Conservation (phyloP, 73 alveolate genomes). For the Effrenium voratum region DNA sequence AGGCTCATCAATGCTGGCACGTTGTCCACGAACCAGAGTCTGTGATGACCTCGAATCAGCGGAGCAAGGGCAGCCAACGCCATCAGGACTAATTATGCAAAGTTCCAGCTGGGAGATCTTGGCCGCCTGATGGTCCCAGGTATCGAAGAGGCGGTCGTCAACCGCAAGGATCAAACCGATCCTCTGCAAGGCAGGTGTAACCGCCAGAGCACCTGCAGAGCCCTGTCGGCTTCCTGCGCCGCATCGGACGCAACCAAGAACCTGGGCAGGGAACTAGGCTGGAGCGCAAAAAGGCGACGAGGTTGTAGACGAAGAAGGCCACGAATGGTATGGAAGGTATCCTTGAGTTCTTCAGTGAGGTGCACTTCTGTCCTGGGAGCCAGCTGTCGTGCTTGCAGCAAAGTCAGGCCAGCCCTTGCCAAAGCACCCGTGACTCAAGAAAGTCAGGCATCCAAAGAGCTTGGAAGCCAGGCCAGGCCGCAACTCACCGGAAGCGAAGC, state of each 20-base stretch:
- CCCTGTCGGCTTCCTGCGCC: slow-evolving; percentile 35
- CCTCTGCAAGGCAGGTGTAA: not conserved
- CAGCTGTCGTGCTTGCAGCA: no score
- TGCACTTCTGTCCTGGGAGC: not conserved
- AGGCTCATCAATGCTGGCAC: slow-evolving; percentile 16
- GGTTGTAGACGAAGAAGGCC: not conserved
- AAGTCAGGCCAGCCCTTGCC: no score
- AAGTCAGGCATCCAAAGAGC: slow-evolving; percentile 35
- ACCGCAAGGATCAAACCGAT: not conserved
- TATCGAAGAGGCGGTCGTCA: not conserved
- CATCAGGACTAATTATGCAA: not conserved
- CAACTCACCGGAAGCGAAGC: no score
- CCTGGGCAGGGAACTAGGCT: not conserved
- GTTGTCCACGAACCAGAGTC: slow-evolving; percentile 20
- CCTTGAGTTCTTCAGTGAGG: not conserved
- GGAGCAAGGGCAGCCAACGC: not conserved
- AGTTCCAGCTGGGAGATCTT: slow-evolving; percentile 26
- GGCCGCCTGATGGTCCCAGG: slow-evolving; percentile 12
- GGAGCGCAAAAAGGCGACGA: not conserved
- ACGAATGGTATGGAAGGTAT: not conserved
- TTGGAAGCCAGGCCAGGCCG: not conserved
- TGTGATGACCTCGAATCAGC: not conserved
- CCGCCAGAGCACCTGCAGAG: slow-evolving; percentile 1
- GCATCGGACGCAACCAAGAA: slow-evolving; percentile 15
- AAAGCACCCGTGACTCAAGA: not conserved